A percentile compares a stretch with the other conserved stretches of the same genome.
phyloP scores from a whole-genome alignment of 345 rosid genomes.

The Syzygium jambos region DNA sequence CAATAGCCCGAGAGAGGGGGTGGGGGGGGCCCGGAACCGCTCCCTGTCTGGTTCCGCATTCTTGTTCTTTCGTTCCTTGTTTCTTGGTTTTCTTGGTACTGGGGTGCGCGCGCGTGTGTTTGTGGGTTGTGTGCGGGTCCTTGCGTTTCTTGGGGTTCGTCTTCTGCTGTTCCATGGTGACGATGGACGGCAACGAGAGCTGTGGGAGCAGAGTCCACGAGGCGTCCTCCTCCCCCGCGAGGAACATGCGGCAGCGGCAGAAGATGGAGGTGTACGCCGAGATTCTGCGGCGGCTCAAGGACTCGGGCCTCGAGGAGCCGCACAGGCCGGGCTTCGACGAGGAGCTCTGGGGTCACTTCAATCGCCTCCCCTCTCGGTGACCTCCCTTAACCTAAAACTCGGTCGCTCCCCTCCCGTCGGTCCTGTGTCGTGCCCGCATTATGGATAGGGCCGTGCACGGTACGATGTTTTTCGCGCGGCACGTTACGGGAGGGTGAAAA shows the following conservation, averaged over 20 bases:
- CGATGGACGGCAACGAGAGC: slow-evolving; percentile 56
- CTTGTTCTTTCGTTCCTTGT: no score
- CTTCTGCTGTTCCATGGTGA: neutral
- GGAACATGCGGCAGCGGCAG: neutral
- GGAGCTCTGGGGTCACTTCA: slow-evolving; percentile 90
- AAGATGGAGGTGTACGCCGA: neutral
- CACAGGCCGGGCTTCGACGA: slow-evolving; percentile 60
- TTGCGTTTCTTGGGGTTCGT: neutral
- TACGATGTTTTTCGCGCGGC: neutral
- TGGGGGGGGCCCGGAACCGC: neutral
- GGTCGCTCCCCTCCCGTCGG: neutral
- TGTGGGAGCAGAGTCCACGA: slow-evolving; percentile 44
- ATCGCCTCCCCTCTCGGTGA: slow-evolving; percentile 84
- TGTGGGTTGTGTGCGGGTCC: neutral
- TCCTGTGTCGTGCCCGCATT: neutral
- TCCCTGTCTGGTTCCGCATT: neutral
- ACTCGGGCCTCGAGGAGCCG: slow-evolving; percentile 25
- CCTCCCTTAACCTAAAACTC: neutral
- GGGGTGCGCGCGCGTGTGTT: neutral
- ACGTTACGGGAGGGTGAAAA: neutral
- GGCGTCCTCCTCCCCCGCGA: slow-evolving; percentile 3
- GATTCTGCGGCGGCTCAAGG: slow-evolving; percentile 34
- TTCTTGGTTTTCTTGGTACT: no score
- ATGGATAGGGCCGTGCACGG: neutral
- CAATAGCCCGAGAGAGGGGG: neutral